Base-by-base conservation (phyloP, 2,329 filamentous ascomycete genomes). In the Colletotrichum sp. region DNA sequence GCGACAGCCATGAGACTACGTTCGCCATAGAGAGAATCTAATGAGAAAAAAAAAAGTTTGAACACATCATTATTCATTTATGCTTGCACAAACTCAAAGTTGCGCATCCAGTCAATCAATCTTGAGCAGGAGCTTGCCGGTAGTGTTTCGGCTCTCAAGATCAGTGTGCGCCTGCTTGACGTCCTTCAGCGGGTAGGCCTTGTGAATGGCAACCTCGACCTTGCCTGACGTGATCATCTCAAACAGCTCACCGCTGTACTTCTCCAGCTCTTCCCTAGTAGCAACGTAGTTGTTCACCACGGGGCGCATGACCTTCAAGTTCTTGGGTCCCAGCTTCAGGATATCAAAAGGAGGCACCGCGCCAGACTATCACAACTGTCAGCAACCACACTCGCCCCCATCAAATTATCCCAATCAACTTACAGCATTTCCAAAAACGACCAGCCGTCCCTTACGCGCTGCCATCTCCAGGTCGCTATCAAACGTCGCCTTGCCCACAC, bases 401-500 rank as follows among this genome's bases (percentile, higher is more conserved):
- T 7, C 13, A 59, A 28, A 26, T 28, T 28, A 1, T 16, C 16
- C 16, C 16, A 32, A 32, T 13, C 24, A 32, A 84, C 92, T 91
- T 83, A 90, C 88, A 9, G 95, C 94, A 85, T 98, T 98, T 5
- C 95, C 95, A 85, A 96, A 98, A 65, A 92, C 93, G 30, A 95
- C 89, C 80, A 98, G 85, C 3, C 89, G 93, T 7, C 95, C 96
- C 87, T 98, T 98, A 78, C 93, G 84, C 79, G 93, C 94, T 70
- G 96, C 89, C 79, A 92, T 90, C 78, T 96, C 92, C 78, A 98
- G 83, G 80, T 93, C 94, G 24, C 91, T 88, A 79, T 98, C 95
- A 85, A 97, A 98, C 0, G 96, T 98, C 65, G 90, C 89, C 86
- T 95, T 95, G 15, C 96, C 96, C 4, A 98, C 95, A 7, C 94